Conservation (phyloP, 1,284 basidiomycete genomes). For the Fomitopsis betulina region DNA sequence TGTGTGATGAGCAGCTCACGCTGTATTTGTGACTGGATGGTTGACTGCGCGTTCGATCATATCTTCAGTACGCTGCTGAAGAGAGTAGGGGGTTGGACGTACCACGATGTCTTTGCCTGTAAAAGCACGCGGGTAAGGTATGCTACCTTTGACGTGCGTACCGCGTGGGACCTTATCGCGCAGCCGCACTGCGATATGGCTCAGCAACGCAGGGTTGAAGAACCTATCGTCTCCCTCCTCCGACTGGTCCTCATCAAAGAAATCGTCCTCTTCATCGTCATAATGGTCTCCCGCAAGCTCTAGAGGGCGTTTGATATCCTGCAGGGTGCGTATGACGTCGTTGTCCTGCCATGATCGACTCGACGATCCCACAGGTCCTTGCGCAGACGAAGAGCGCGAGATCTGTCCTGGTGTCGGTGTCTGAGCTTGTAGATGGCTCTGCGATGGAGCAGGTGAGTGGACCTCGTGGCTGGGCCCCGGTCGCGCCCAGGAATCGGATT, state of each 20-base stretch:
- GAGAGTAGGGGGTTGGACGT: constrained; percentile 29
- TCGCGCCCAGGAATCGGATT: constrained; percentile 14
- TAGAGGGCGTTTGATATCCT: constrained; percentile 37
- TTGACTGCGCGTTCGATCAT: constrained; percentile 45
- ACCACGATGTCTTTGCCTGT: constrained; percentile 93
- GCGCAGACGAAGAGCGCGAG: constrained; percentile 14
- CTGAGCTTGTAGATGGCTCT: constrained; percentile 14
- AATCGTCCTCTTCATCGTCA: constrained; percentile 44
- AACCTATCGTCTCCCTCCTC: constrained; percentile 76
- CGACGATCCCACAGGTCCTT: constrained; percentile 20
- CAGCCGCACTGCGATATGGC: constrained; percentile 84
- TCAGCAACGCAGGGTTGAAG: constrained; percentile 84
- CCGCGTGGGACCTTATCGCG: constrained; percentile 83
- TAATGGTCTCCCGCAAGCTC: constrained; percentile 40
- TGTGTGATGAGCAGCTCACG: constrained; percentile 67
- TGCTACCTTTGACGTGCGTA: constrained; percentile 87
- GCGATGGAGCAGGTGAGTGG: constrained; percentile 5
- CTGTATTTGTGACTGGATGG: constrained; percentile 78
- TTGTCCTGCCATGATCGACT: constrained; percentile 22
- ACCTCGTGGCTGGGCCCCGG: constrained; percentile 8
- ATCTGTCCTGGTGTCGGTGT: constrained; percentile 17
- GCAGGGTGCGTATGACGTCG: constrained; percentile 30
- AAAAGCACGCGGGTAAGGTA: constrained; percentile 83
- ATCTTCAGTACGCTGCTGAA: neutral
- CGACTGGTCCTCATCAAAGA: constrained; percentile 58